Evolutionary conservation across 768 basidiomycete species (phyloP), one percentile per base, ranked within the genome.

Genomic region (Collybiopsis luxurians): DNA sequence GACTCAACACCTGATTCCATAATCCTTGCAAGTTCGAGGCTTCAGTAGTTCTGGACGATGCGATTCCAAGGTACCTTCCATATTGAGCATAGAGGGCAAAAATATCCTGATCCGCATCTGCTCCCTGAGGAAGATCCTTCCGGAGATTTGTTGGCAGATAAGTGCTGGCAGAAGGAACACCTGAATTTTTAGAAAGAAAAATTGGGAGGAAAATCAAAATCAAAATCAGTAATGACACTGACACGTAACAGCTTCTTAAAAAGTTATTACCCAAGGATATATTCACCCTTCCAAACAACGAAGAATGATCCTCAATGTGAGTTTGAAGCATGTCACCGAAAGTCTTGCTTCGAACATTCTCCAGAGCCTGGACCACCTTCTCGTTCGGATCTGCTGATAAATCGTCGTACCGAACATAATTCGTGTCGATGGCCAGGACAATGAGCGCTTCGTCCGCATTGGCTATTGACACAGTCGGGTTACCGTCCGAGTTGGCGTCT

Each of bases 1-100:
- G 61, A 34, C 52, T 54, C 1, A 56, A 26, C 21, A 31, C 53
- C 21, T 56, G 50, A 21, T 60, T 63, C 61, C 59, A 63, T 28
- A 63, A 56, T 45, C 61, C 61, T 57, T 63, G 24, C 4, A 58
- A 10, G 24, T 43, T 56, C 6, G 55, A 56, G 31, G 55, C 44
- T 45, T 56, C 55, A 2, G 55, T 48, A 3, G 30, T 56, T 44
- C 55, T 48, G 17, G 55, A 56, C 19, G 55, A 56, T 7, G 55
- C 55, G 44, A 56, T 56, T n/a, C 55, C 55, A 36, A 56, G 47
- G 28, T 56, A 56, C 13, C 55, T 23, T 17, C 45, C 55, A 48
- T 47, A 56, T 56, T 56, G 55, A 19, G 55, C 31, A 39, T 56
- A 56, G 4, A 56, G 27, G 36, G 55, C 44, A 24, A 56, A 56